Evolutionary conservation across 2,329 filamentous ascomycete genomes (phyloP).

Genomic region (Leptographium lundbergii): DNA sequence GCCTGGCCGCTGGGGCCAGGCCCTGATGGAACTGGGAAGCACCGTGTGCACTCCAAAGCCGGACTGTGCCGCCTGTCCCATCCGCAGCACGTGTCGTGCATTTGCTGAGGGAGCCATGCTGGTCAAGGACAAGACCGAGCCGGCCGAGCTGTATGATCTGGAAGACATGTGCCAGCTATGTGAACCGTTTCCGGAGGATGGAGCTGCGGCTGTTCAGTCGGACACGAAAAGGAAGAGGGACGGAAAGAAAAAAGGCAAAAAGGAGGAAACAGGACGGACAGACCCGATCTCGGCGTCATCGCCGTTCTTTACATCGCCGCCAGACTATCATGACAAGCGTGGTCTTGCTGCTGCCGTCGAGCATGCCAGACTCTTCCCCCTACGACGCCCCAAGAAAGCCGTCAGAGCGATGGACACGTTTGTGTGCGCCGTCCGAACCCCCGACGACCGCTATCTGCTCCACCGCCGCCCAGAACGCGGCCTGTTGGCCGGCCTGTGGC

Average conservation of each 20-base stretch:
- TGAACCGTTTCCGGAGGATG: constrained; percentile 24
- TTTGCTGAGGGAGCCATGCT: constrained; percentile 32
- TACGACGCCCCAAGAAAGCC: constrained; percentile 38
- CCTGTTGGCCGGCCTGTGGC: constrained; percentile 42
- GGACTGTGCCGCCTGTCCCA: constrained; percentile 38
- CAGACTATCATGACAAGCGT: background rate
- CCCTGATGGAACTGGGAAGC: constrained; percentile 52
- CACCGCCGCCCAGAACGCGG: constrained; percentile 40
- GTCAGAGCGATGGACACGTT: constrained; percentile 38
- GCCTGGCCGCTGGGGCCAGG: constrained; percentile 51
- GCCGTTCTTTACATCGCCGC: constrained; percentile 9
- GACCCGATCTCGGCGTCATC: background rate
- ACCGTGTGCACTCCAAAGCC: constrained; percentile 49
- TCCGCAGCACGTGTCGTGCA: constrained; percentile 36
- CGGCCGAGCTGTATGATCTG: constrained; percentile 25
- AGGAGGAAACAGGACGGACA: background rate
- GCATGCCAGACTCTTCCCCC: constrained; percentile 37
- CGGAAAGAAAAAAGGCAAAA: background rate
- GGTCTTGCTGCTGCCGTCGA: constrained; percentile 21
- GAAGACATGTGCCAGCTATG: constrained; percentile 39
- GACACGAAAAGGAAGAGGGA: constrained; percentile 8
- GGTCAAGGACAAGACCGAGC: constrained; percentile 12
- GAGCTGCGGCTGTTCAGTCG: background rate
- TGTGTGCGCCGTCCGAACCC: constrained; percentile 36
- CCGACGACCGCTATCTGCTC: constrained; percentile 32